These are phyloP conservation scores for Russula brevipes DNA, from an alignment of 768 basidiomycete genomes.

Conservation along the genomic window DNA sequence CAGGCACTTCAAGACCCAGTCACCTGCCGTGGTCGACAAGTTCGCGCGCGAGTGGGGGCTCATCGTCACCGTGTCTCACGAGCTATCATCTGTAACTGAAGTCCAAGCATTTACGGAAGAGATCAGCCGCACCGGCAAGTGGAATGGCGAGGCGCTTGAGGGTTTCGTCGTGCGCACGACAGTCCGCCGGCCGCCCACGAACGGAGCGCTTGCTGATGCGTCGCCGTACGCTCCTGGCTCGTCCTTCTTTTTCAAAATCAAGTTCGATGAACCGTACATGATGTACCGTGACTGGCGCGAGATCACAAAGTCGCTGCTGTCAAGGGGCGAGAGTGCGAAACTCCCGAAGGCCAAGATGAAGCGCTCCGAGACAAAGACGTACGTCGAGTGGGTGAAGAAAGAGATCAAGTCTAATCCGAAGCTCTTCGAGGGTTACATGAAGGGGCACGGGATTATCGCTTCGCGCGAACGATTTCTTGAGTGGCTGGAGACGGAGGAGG, in stretches of 20 bases:
- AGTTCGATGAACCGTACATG: conserved; percentile 98
- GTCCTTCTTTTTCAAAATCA: conserved; percentile 98
- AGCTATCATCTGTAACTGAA: conserved; percentile 54
- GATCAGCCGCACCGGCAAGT: conserved; percentile 61
- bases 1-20: conserved; percentile 63
- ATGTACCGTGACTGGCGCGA: conserved; percentile 99
- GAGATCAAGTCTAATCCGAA: conserved; percentile 61
- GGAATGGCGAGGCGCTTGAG: conserved; percentile 82
- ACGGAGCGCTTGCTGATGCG: conserved; percentile 28
- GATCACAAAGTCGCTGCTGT: conserved; percentile 73
- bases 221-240: conserved; percentile 74
- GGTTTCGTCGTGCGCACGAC: conserved; percentile 90
- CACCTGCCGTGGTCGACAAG: conserved; percentile 58
- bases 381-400: conserved; percentile 75
- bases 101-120: conserved; percentile 70
- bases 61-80: conserved; percentile 63
- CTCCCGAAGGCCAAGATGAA: conserved; percentile 65
- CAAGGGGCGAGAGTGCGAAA: conserved; percentile 32
- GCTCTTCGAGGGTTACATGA: conserved; percentile 57
- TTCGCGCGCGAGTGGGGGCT: conserved; percentile 93
- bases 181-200: conserved; percentile 44
- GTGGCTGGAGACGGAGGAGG: conserved; percentile 55
- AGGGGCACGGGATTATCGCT: conserved; percentile 80
- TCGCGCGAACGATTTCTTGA: conserved; percentile 73
- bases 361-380: conserved; percentile 70